These are phyloP conservation scores for Claviceps fusiformis DNA, from an alignment of 2,329 filamentous ascomycete genomes.

Conservation along the genomic window DNA sequence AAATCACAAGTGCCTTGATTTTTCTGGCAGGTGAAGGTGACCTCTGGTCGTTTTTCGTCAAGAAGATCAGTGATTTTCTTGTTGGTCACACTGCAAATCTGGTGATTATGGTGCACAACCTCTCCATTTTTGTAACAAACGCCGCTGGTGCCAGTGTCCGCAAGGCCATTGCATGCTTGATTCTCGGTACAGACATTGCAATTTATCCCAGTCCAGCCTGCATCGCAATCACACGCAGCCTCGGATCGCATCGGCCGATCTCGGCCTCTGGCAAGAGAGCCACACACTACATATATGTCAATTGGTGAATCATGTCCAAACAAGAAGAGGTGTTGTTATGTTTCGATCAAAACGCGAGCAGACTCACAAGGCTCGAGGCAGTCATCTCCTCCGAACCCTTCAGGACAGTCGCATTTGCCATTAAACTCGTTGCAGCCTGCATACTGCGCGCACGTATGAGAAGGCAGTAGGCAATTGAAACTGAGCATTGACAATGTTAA, in stretches of 20 bases:
- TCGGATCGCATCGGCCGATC: slow-evolving; percentile 64
- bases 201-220: slow-evolving; percentile 94
- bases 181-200: slow-evolving; percentile 89
- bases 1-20: slow-evolving; percentile 74
- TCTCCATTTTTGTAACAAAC: slow-evolving; percentile 88
- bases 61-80: slow-evolving; percentile 81
- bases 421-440: slow-evolving; percentile 78
- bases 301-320: background rate
- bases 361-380: slow-evolving; percentile 64
- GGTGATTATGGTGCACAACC: slow-evolving; percentile 86
- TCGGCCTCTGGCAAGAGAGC: slow-evolving; percentile 67
- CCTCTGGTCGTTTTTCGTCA: slow-evolving; percentile 74
- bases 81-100: slow-evolving; percentile 97
- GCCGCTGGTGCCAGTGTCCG: slow-evolving; percentile 68
- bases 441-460: slow-evolving; percentile 83
- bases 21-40: slow-evolving; percentile 82
- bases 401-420: slow-evolving; percentile 83
- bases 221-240: slow-evolving; percentile 68
- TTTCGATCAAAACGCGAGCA: background rate
- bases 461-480: slow-evolving; percentile 95
- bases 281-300: slow-evolving; percentile 47
- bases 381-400: slow-evolving; percentile 88
- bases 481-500: slow-evolving; percentile 31
- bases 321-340: background rate
- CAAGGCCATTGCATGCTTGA: slow-evolving; percentile 73